Percentiles rank a stretch among this genome's conserved stretches.
Conservation (phyloP, 495 filamentous ascomycete species). For the Aspergillus mulundensis region DNA sequence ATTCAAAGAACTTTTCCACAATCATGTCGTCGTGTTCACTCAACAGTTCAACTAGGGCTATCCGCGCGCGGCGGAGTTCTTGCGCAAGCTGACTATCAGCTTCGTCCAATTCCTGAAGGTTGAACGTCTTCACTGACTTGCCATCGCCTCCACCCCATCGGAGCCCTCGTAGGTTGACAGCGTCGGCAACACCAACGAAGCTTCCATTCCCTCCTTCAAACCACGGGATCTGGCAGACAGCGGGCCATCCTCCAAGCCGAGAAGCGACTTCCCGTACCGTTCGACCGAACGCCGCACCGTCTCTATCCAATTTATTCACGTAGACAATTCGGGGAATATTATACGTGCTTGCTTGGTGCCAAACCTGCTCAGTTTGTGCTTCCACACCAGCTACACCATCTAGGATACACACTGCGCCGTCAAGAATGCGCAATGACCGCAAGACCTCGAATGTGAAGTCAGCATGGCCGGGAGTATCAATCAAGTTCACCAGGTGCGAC, state of each 20-base stretch:
- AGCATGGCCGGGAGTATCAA: constrained; percentile 96
- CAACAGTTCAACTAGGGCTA: constrained; percentile 73
- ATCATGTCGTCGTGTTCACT: constrained; percentile 84
- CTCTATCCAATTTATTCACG: constrained; percentile 94
- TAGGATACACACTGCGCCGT: constrained; percentile 92
- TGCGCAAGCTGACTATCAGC: constrained; percentile 53
- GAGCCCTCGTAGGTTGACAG: constrained; percentile 56
- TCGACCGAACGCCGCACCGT: constrained; percentile 83
- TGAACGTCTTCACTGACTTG: constrained; percentile 50
- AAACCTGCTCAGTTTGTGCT: constrained; percentile 96
- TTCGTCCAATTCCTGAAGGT: constrained; percentile 46
- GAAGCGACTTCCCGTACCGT: constrained; percentile 82
- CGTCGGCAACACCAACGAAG: constrained; percentile 80
- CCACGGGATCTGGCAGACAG: constrained; percentile 94
- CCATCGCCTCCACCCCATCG: constrained; percentile 61
- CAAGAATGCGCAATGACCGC: constrained; percentile 85
- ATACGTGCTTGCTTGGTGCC: constrained; percentile 83
- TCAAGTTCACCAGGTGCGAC: constrained; percentile 80
- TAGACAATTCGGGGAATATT: constrained; percentile 83
- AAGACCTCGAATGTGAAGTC: constrained; percentile 99
- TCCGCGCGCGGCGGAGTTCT: constrained; percentile 73
- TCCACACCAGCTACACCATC: constrained; percentile 97
- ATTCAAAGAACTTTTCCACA: constrained; percentile 76
- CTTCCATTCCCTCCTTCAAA: constrained; percentile 69
- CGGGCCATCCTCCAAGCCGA: constrained; percentile 76